phyloP scores from a whole-genome alignment of 2,329 filamentous ascomycete species.

The Xylariaceae sp. region DNA sequence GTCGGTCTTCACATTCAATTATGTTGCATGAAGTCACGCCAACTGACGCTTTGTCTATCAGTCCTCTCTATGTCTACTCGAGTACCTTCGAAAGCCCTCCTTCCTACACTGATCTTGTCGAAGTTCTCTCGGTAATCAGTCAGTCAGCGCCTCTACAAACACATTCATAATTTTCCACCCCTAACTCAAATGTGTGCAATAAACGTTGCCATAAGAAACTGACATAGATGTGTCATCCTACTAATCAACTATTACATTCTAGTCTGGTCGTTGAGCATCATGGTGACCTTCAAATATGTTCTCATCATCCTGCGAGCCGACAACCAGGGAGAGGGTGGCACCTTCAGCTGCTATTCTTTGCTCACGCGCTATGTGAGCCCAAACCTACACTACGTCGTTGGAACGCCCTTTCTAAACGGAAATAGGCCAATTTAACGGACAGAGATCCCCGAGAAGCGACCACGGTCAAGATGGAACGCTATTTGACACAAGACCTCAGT shows the following conservation, averaged over 20 bases:
- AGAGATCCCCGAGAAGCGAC: constrained; percentile 53
- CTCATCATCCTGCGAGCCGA: constrained; percentile 63
- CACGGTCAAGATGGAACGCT: constrained; percentile 57
- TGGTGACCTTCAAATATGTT: constrained; percentile 67
- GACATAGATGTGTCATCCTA: neutral
- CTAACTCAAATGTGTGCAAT: neutral
- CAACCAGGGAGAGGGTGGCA: constrained; percentile 68
- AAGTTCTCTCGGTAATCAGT: constrained; percentile 61
- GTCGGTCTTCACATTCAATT: constrained; percentile 12
- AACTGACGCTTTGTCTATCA: constrained; percentile 25
- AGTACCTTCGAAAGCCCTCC: constrained; percentile 60
- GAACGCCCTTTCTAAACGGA: neutral
- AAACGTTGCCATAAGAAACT: neutral
- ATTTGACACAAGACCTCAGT: constrained; percentile 55
- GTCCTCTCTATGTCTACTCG: constrained; percentile 67
- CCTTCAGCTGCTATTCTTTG: constrained; percentile 63
- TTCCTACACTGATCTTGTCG: constrained; percentile 55
- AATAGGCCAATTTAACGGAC: constrained; percentile 54
- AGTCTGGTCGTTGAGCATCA: constrained; percentile 63
- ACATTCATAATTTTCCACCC: neutral
- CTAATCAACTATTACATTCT: neutral
- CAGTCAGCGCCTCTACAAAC: neutral
- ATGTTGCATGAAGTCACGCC: neutral
- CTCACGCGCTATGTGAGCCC: constrained; percentile 53
- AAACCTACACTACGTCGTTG: neutral